Evolutionary conservation across 805 yeast species (phyloP).

Genomic region (Candida tammaniensis): DNA sequence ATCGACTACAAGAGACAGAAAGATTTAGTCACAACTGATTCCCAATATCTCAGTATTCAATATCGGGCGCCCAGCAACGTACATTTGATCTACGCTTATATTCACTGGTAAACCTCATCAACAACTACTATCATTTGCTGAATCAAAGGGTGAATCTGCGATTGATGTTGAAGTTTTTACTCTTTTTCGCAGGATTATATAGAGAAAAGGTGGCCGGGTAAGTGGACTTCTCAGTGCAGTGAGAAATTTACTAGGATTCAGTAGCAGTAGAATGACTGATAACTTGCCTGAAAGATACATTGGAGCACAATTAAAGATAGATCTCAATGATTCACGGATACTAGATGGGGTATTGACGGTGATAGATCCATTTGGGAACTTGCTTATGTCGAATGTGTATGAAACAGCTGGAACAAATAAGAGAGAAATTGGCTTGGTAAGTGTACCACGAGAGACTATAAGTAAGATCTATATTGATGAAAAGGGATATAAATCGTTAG

Average conservation of each 20-base stretch:
- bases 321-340: slow-evolving; percentile 27
- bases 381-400: slow-evolving; percentile 31
- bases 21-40: slow-evolving; percentile 44
- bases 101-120: slow-evolving; percentile 25
- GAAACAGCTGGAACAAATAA: slow-evolving; percentile 26
- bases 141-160: slow-evolving; percentile 32
- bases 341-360: slow-evolving; percentile 39
- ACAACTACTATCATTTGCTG: slow-evolving; percentile 1
- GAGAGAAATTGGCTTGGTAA: slow-evolving; percentile 52
- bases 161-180: slow-evolving; percentile 28
- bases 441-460: slow-evolving; percentile 46
- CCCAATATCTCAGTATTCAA: slow-evolving; percentile 44
- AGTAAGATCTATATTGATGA: slow-evolving; percentile 22
- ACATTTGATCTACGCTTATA: slow-evolving; percentile 39
- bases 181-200: no score
- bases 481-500: slow-evolving; percentile 5
- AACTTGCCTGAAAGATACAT: slow-evolving; percentile 24
- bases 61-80: slow-evolving; percentile 49
- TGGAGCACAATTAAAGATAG: slow-evolving; percentile 28
- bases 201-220: no score
- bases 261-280: no score
- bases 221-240: no score
- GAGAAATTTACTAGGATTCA: no score
- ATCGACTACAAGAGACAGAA: neutral
- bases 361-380: slow-evolving; percentile 43